phyloP scores from a whole-genome alignment of 2,329 filamentous ascomycete genomes.

The Fusarium compactum region DNA sequence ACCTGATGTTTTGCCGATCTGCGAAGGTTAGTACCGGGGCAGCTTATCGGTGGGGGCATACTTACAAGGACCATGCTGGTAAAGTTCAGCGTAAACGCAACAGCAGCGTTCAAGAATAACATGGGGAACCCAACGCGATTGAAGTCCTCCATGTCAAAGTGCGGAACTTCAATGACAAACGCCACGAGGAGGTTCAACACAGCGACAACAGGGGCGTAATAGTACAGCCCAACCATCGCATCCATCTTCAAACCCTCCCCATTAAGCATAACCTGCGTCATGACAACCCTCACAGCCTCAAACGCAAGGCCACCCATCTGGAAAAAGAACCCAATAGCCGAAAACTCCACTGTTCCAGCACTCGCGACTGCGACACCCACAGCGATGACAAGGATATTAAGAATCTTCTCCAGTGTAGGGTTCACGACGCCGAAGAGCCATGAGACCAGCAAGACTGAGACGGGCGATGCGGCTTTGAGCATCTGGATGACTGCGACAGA shows the following conservation, averaged over 20 bases:
- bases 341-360: slow-evolving; percentile 15
- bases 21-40: not conserved
- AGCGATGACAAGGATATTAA: slow-evolving; percentile 11
- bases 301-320: slow-evolving; percentile 16
- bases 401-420: slow-evolving; percentile 1
- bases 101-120: slow-evolving; percentile 17
- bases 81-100: slow-evolving; percentile 9
- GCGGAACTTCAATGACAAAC: not conserved
- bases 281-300: slow-evolving; percentile 27
- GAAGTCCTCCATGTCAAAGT: slow-evolving; percentile 7
- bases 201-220: slow-evolving; percentile 26
- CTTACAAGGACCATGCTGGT: slow-evolving; percentile 27
- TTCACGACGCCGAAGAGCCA: slow-evolving; percentile 14
- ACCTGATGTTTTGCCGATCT: slow-evolving; percentile 24
- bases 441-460: slow-evolving; percentile 4
- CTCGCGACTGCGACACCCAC: slow-evolving; percentile 1
- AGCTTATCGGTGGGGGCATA: fast-evolving
- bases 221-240: slow-evolving; percentile 32
- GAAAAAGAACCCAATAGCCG: slow-evolving; percentile 1
- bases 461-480: slow-evolving; percentile 19
- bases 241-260: slow-evolving; percentile 33
- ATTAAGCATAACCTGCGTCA: slow-evolving; percentile 35
- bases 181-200: slow-evolving; percentile 11
- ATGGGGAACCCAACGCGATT: not conserved
- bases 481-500: slow-evolving; percentile 24